A percentile compares a stretch with the other conserved stretches of the same genome.
These are phyloP conservation scores for Melastoma malabathricum DNA, from an alignment of 345 rosid species.

Conservation along the genomic window DNA sequence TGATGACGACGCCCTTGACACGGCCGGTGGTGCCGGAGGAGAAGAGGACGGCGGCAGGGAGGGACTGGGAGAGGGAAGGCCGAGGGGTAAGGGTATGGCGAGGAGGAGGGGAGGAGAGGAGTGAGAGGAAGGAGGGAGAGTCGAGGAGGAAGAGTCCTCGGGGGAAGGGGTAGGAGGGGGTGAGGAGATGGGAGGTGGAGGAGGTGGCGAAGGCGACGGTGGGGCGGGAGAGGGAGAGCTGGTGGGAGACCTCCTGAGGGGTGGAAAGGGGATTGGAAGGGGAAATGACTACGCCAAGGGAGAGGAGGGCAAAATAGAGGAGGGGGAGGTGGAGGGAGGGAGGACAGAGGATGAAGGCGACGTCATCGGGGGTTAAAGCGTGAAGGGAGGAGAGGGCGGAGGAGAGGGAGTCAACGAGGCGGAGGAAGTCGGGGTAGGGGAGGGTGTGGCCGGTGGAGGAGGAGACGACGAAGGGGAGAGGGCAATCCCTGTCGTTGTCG, in stretches of 20 bases:
- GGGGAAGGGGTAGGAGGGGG: constrained; percentile 25
- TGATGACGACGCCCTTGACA: constrained; percentile 53
- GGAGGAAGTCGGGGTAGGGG: constrained; percentile 32
- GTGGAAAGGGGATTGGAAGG: constrained; percentile 67
- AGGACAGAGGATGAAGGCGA: constrained; percentile 55
- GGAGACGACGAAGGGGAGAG: constrained; percentile 29
- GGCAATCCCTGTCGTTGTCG: too few relatives aligned
- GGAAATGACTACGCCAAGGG: constrained; percentile 52
- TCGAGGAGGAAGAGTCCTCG: constrained; percentile 40
- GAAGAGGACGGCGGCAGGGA: constrained; percentile 53
- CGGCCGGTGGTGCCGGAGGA: constrained; percentile 82
- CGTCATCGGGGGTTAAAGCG: constrained; percentile 35
- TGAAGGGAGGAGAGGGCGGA: constrained; percentile 23
- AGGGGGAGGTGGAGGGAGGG: constrained; percentile 48
- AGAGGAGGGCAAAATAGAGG: constrained; percentile 58
- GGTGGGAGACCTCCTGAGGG: constrained; percentile 42
- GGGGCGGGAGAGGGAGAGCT: constrained; percentile 38
- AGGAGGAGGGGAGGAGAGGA: constrained; percentile 10
- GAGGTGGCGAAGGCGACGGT: constrained; percentile 61
- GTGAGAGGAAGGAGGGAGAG: constrained; percentile 61
- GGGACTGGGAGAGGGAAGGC: constrained; percentile 35
- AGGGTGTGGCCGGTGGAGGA: constrained; percentile 29
- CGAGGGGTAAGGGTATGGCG: constrained; percentile 1
- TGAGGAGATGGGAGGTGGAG: constrained; percentile 34
- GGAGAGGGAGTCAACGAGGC: constrained; percentile 33